phyloP scores from a whole-genome alignment of 495 filamentous ascomycete genomes.

The Glonium stellatum region DNA sequence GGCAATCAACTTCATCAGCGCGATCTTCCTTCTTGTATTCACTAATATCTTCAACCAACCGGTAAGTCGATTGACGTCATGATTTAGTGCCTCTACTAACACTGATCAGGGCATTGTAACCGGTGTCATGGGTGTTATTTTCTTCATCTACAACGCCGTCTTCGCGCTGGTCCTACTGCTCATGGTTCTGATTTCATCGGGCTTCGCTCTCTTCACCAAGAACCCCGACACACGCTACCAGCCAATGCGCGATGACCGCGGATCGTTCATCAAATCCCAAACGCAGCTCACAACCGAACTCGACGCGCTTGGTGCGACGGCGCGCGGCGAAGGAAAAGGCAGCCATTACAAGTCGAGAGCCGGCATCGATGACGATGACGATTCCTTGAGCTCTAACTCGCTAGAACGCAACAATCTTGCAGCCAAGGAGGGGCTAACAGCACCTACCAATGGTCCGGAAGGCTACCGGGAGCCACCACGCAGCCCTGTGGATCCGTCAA shows the following conservation, averaged over 20 bases:
- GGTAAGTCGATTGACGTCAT: conserved; percentile 39
- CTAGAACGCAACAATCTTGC: conserved; percentile 11
- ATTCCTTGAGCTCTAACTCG: conserved; percentile 15
- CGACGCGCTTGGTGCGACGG: conserved; percentile 87
- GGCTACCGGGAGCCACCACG: conserved; percentile 39
- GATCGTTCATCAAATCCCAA: conserved; percentile 97
- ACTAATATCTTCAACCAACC: conserved; percentile 91
- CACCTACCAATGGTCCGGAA: conserved; percentile 6
- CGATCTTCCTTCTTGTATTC: conserved; percentile 88
- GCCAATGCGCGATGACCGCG: conserved; percentile 92
- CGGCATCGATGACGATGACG: conserved; percentile 63
- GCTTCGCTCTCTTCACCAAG: conserved; percentile 79
- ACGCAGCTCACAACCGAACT: conserved; percentile 84
- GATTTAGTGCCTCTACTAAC: conserved; percentile 20
- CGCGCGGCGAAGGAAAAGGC: conserved; percentile 71
- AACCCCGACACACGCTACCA: conserved; percentile 96
- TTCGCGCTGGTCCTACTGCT: conserved; percentile 81
- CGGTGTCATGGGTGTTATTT: conserved; percentile 88
- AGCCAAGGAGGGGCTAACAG: conserved; percentile 18
- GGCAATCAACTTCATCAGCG: conserved; percentile 83
- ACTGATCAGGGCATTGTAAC: conserved; percentile 58
- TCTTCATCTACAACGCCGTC: conserved; percentile 85
- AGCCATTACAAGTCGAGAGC: conserved; percentile 58
- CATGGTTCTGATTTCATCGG: conserved; percentile 78
- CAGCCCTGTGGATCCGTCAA: conserved; percentile 58